phyloP scores from a whole-genome alignment of 192 early-diverging fungal genomes.

The Anaeromyces robustus region DNA sequence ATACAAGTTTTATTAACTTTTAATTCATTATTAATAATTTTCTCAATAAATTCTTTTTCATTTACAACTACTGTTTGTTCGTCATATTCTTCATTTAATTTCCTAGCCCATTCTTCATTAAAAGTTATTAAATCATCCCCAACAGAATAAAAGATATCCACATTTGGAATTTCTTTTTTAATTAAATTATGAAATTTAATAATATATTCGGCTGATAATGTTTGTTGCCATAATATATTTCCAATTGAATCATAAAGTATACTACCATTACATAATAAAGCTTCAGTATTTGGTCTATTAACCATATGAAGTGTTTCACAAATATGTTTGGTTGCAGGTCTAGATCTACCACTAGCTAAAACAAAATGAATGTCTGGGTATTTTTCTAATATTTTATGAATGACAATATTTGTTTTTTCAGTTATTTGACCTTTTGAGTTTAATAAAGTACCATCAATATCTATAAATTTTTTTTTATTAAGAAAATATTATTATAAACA shows the following conservation, averaged over 20 bases:
- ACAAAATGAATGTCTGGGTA: neutral
- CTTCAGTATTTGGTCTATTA: neutral
- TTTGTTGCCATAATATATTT: neutral
- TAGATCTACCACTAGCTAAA: neutral
- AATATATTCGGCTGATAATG: neutral
- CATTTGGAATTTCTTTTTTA: neutral
- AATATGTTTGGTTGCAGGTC: neutral
- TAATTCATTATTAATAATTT: too few relatives aligned
- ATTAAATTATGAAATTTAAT: neutral
- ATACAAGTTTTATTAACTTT: too few relatives aligned
- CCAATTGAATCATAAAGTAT: neutral
- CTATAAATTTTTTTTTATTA: neutral
- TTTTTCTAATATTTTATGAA: neutral
- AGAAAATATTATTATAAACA: too few relatives aligned
- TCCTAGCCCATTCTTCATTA: too few relatives aligned
- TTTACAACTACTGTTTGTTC: too few relatives aligned
- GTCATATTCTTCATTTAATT: too few relatives aligned
- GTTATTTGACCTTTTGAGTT: neutral
- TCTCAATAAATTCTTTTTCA: too few relatives aligned
- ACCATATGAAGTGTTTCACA: neutral
- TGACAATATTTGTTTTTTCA: neutral
- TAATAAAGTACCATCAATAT: neutral
- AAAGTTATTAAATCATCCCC: too few relatives aligned
- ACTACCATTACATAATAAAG: neutral
- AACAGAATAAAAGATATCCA: too few relatives aligned